phyloP scores from a whole-genome alignment of 441 rosid genomes.

The Populus hybrid region DNA sequence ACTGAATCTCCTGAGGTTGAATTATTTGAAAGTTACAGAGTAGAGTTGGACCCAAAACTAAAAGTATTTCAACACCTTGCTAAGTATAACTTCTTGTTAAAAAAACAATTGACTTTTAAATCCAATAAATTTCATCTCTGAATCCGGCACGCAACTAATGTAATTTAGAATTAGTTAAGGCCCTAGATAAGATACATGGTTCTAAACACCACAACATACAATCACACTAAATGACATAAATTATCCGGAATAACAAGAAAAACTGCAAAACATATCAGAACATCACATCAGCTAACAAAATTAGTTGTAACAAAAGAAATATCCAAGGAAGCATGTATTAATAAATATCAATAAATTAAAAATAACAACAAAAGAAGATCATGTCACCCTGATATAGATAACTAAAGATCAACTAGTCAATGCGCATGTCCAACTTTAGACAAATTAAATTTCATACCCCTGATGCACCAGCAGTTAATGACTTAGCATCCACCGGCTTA shows the following conservation, averaged over 20 bases:
- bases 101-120: background rate
- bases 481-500: conserved; percentile 17
- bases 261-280: background rate
- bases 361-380: background rate
- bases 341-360: background rate
- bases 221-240: background rate
- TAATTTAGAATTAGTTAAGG: background rate
- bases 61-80: background rate
- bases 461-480: conserved; percentile 5
- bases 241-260: background rate
- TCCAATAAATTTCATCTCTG: background rate
- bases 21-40: too few species aligned
- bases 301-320: background rate
- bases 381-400: background rate
- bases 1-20: too few species aligned
- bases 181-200: background rate
- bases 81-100: background rate
- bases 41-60: background rate
- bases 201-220: background rate
- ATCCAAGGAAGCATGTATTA: background rate
- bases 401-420: background rate
- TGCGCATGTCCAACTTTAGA: background rate
- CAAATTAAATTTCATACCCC: conserved; percentile 2
- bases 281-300: background rate
- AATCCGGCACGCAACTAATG: background rate